Base-by-base conservation (phyloP, 2,329 filamentous ascomycete genomes). In the Alternaria metachromatica region DNA sequence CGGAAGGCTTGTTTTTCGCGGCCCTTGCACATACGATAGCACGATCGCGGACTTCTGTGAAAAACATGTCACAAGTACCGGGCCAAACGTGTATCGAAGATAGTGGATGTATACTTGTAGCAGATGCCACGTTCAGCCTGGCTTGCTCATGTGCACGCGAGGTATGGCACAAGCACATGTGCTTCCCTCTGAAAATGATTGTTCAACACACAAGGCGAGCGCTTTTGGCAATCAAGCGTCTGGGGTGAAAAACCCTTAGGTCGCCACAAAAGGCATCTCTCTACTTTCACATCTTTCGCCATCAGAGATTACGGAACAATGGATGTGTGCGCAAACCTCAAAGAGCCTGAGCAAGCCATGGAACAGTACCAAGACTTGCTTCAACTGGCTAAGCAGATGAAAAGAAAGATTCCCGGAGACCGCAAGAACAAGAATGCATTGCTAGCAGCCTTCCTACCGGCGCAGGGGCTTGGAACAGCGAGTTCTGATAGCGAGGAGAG, bases 331-430 rank as follows among this genome's bases (percentile, higher is more conserved):
- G 55, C 58, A 37, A 57, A 46, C 20, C 13, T 48, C 18, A 20
- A 53, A 18, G 8, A 50, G 4, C 64, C 51, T 26, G 18, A 15
- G 12, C 33, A 62, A 43, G 8, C 6, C 6, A 41, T 70, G 15
- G 10, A 61, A 49, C 30, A 59, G n/a, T 18, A 65, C 21, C 59
- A 53, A 46, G 51, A n/a, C 11, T 3, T 59, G 3, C 46, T 71
- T 2, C 63, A 58, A 45, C 43, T 58, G 2, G 69, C 65, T 18
- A 65, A 58, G 49, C 60, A 51, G 30, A 58, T 62, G 4, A 41
- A 63, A 33, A 68, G 68, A 10, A 56, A 67, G 37, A 37, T 48
- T 28, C 69, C 66, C 46, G 59, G 11, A 41, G 61, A 69, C 59
- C 60, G 62, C n/a, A 66, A 60, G 51, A 37, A 57, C 9, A 65